These are phyloP conservation scores for Colletotrichum tofieldiae DNA, from an alignment of 2,329 filamentous ascomycete genomes.

Conservation along the genomic window DNA sequence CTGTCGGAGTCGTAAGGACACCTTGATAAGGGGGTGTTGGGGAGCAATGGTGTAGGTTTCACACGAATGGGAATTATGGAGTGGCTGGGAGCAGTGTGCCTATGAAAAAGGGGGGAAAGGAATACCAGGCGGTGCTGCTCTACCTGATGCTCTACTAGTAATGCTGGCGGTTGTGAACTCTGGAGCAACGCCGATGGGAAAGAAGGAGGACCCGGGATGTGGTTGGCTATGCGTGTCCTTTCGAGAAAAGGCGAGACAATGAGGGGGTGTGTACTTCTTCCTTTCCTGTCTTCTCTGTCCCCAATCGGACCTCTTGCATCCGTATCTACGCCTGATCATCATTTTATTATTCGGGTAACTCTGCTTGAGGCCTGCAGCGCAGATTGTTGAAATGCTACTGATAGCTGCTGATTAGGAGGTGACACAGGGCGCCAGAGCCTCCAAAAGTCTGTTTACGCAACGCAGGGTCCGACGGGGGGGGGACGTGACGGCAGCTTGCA, in stretches of 20 bases:
- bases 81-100: not conserved
- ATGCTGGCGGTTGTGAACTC: not conserved
- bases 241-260: not conserved
- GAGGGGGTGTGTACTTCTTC: not conserved
- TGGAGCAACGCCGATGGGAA: not conserved
- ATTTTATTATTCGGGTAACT: not conserved
- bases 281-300: not conserved
- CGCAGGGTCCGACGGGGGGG: slow-evolving; percentile 34
- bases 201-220: not conserved
- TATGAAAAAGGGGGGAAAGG: not conserved
- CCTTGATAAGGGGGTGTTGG: slow-evolving; percentile 22
- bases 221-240: not conserved
- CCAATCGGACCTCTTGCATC: not conserved
- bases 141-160: not conserved
- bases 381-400: not conserved
- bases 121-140: not conserved
- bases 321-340: slow-evolving; percentile 10
- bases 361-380: not conserved
- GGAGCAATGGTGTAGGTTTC: not conserved
- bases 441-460: not conserved
- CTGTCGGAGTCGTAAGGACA: slow-evolving; percentile 9
- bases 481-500: slow-evolving; percentile 38
- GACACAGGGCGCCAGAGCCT: not conserved
- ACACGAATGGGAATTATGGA: slow-evolving; percentile 11
- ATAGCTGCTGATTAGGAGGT: no score